phyloP scores from a whole-genome alignment of 768 basidiomycete genomes.

The Mycena olivaceomarginata region DNA sequence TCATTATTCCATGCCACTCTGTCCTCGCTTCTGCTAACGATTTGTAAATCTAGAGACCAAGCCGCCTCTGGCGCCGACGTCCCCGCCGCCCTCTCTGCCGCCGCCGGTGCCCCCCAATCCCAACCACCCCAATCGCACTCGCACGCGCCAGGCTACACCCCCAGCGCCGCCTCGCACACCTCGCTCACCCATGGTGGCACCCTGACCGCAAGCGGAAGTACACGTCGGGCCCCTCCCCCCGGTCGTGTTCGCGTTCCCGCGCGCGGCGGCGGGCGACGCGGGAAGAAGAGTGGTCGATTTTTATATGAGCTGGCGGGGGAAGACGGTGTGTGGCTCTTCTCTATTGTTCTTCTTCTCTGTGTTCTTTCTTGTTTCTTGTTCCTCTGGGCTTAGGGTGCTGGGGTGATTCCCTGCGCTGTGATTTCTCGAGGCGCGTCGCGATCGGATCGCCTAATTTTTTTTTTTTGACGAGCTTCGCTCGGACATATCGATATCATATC shows the following conservation, averaged over 20 bases:
- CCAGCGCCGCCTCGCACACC: background rate
- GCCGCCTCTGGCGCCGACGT: background rate
- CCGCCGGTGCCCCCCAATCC: background rate
- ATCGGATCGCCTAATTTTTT: no score
- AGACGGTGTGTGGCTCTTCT: conserved; percentile 55
- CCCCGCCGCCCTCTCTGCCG: background rate
- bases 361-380: background rate
- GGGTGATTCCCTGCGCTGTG: background rate
- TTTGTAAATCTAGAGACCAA: background rate
- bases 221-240: conserved; percentile 47
- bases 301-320: conserved; percentile 70
- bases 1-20: background rate
- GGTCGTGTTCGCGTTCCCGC: conserved; percentile 66
- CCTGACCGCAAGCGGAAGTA: conserved; percentile 5
- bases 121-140: no score
- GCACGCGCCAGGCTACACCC: background rate
- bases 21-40: background rate
- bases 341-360: background rate
- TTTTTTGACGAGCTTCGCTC: no score
- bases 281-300: conserved; percentile 65
- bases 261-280: conserved; percentile 49
- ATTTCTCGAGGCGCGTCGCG: background rate
- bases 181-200: background rate
- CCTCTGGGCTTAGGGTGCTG: background rate
- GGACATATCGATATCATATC: no score